These are phyloP conservation scores for Solanum sparsipilum DNA, from an alignment of 257 asterid species.

Conservation along the genomic window DNA sequence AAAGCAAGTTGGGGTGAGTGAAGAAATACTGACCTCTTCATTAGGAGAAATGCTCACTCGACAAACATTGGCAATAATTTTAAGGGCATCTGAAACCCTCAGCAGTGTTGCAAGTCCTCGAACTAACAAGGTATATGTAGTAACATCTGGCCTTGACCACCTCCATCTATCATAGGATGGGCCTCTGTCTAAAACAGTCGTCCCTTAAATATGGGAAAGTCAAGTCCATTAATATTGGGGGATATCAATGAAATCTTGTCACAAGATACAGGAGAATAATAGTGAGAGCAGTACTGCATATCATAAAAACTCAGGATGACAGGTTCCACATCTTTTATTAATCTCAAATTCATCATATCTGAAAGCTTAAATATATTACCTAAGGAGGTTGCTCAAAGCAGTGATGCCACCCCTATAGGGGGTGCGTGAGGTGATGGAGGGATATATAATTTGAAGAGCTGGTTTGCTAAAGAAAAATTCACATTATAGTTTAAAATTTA, in stretches of 20 bases:
- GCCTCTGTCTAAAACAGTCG: constrained; percentile 37
- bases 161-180: constrained; percentile 51
- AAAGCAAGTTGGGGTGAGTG: not conserved
- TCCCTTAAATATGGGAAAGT: constrained; percentile 1
- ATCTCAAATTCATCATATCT: not conserved
- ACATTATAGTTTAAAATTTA: not conserved
- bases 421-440: not conserved
- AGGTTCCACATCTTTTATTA: not conserved
- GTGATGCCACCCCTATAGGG: not conserved
- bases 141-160: constrained; percentile 87
- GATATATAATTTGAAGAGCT: not conserved
- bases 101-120: constrained; percentile 66
- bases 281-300: not conserved
- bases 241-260: not conserved
- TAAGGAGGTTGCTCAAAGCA: not conserved
- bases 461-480: not conserved
- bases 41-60: constrained; percentile 81
- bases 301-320: not conserved
- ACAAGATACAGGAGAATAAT: not conserved
- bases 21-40: constrained; percentile 52
- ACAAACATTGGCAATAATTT: constrained; percentile 54
- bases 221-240: not conserved
- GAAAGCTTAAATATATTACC: not conserved
- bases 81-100: constrained; percentile 82
- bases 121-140: constrained; percentile 48